Conservation (phyloP, 495 filamentous ascomycete genomes). For the Melanomma pulvis-pyrius region DNA sequence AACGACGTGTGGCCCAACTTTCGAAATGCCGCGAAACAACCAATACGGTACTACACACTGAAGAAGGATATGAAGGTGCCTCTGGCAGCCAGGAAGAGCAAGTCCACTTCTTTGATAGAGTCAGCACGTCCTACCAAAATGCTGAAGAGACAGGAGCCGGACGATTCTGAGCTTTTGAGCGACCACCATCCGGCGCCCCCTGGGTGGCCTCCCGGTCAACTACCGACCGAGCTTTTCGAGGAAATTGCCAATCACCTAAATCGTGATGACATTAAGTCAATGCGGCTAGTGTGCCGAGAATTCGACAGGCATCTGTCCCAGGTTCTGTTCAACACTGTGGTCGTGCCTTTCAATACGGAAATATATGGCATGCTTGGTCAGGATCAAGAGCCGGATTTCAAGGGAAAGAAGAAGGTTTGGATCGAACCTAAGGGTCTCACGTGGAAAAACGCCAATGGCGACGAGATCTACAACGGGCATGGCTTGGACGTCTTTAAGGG, state of each 20-base stretch:
- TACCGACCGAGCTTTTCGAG: constrained; percentile 58
- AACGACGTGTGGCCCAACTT: constrained; percentile 37
- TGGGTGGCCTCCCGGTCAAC: constrained; percentile 20
- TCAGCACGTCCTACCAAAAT: constrained; percentile 5
- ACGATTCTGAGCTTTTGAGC: neutral
- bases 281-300: constrained; percentile 59
- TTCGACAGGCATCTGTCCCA: constrained; percentile 55
- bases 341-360: constrained; percentile 58
- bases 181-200: neutral
- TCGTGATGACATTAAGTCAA: constrained; percentile 51
- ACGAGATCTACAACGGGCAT: constrained; percentile 46
- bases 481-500: constrained; percentile 54
- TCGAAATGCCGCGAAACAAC: constrained; percentile 23
- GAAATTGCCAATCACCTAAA: constrained; percentile 51
- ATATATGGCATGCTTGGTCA: constrained; percentile 52
- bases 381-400: constrained; percentile 27
- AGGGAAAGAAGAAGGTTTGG: constrained; percentile 43
- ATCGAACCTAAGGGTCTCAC: constrained; percentile 1
- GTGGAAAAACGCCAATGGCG: constrained; percentile 44
- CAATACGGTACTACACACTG: constrained; percentile 19
- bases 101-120: neutral
- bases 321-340: constrained; percentile 53
- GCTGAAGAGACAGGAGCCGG: neutral
- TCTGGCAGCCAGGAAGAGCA: neutral
- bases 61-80: neutral